Conservation (phyloP, 1,284 basidiomycete genomes). For the Marasmius tenuissimus region DNA sequence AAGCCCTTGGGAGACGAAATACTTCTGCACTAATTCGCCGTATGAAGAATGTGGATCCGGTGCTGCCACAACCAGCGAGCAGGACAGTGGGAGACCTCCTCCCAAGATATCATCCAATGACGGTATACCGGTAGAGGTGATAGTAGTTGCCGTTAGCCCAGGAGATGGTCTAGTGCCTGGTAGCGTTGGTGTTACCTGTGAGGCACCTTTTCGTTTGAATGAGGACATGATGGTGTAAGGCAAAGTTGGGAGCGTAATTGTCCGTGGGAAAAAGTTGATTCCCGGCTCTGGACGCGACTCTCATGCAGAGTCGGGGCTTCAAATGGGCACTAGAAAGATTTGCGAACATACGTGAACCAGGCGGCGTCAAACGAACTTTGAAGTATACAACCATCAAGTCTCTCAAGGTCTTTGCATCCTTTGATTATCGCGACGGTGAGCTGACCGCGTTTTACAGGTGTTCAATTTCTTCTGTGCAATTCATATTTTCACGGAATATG, state of each 20-base stretch:
- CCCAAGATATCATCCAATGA: constrained; percentile 96
- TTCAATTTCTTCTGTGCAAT: constrained; percentile 51
- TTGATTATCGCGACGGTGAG: not conserved
- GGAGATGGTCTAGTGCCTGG: constrained; percentile 69
- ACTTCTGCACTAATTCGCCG: constrained; percentile 83
- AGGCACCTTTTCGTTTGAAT: constrained; percentile 72
- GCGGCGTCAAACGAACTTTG: not conserved
- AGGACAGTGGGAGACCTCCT: constrained; percentile 88
- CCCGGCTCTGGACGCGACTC: not conserved
- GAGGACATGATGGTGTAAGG: constrained; percentile 61
- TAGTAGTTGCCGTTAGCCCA: constrained; percentile 56
- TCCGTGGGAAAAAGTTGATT: not conserved
- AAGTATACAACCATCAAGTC: constrained; percentile 10
- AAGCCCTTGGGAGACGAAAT: constrained; percentile 87
- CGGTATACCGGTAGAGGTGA: constrained; percentile 87
- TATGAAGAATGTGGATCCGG: constrained; percentile 87
- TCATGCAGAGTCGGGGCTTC: constrained; percentile 3
- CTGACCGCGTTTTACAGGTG: constrained; percentile 30
- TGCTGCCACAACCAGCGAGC: constrained; percentile 70
- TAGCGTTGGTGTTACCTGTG: constrained; percentile 40
- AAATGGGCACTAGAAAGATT: constrained; percentile 4
- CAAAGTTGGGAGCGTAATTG: not conserved
- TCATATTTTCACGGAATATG: constrained; percentile 61
- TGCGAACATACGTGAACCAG: not conserved
- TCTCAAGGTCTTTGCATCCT: constrained; percentile 25